Conservation (phyloP, 2,329 filamentous ascomycete genomes). For the Phialocephala subalpina region DNA sequence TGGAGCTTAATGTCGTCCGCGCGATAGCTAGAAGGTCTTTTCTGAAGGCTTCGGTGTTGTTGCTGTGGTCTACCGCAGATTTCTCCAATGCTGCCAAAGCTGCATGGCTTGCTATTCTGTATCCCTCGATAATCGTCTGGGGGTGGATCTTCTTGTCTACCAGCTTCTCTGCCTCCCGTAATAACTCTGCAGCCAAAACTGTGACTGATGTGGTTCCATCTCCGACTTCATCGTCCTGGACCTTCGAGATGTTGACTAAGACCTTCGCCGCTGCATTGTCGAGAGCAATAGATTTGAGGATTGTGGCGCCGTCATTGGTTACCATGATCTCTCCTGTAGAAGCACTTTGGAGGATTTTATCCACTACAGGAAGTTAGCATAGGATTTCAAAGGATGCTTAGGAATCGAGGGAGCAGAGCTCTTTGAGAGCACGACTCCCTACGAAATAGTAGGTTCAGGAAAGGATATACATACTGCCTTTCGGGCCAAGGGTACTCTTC, state of each 20-base stretch:
- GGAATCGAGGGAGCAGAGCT: too few species aligned
- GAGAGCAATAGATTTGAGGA: constrained; percentile 96
- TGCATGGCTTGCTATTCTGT: constrained; percentile 93
- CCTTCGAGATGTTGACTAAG: constrained; percentile 98
- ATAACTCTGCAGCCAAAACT: constrained; percentile 91
- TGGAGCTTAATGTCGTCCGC: constrained; percentile 94
- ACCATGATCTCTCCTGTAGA: constrained; percentile 98
- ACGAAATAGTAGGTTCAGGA: too few species aligned
- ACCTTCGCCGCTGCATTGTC: constrained; percentile 99
- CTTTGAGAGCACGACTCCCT: too few species aligned
- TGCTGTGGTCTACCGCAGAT: constrained; percentile 89
- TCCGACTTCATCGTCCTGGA: constrained; percentile 98
- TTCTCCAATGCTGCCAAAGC: constrained; percentile 85
- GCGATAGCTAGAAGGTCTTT: constrained; percentile 91
- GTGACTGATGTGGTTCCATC: constrained; percentile 98
- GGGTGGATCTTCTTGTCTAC: constrained; percentile 99
- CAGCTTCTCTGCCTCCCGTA: constrained; percentile 95
- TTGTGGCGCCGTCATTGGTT: constrained; percentile 98
- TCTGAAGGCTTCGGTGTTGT: constrained; percentile 82
- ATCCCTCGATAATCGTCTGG: constrained; percentile 99
- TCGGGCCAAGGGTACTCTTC: constrained; percentile 92
- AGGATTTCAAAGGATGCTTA: neutral
- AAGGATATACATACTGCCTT: too few species aligned
- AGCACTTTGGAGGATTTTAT: constrained; percentile 71
- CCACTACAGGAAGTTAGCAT: constrained; percentile 72